Evolutionary conservation across 345 rosid genomes (phyloP).

Genomic region (Aegle marmelos): DNA sequence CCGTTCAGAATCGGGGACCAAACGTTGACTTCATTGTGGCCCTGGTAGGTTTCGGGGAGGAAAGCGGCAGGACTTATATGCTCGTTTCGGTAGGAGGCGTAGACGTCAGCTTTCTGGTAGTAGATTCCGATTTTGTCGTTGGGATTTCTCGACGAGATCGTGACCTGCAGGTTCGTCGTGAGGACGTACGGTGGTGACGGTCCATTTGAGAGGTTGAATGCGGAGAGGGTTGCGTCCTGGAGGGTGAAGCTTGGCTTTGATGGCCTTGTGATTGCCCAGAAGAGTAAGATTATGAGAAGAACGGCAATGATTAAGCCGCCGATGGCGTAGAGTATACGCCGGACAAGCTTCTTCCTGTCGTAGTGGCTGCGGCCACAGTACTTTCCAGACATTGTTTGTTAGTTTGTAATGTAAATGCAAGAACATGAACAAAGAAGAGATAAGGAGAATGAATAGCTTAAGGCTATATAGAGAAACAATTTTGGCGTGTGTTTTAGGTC

Average conservation of each 20-base stretch:
- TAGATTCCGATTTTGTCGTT: slow-evolving; percentile 57
- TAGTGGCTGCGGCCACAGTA: slow-evolving; percentile 34
- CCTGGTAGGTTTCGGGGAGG: slow-evolving; percentile 64
- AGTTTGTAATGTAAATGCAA: too few species aligned
- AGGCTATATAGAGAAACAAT: not conserved
- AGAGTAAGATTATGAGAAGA: slow-evolving; percentile 41
- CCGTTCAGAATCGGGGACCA: slow-evolving; percentile 78
- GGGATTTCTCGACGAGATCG: slow-evolving; percentile 62
- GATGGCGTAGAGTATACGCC: slow-evolving; percentile 13
- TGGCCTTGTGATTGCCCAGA: slow-evolving; percentile 60
- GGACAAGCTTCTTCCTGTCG: slow-evolving; percentile 10
- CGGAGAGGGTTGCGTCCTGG: slow-evolving; percentile 58
- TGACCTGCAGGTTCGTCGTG: slow-evolving; percentile 53
- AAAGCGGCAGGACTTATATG: slow-evolving; percentile 51
- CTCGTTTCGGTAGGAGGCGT: slow-evolving; percentile 69
- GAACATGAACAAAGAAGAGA: too few species aligned
- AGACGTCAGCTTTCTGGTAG: slow-evolving; percentile 47
- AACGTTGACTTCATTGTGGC: slow-evolving; percentile 46
- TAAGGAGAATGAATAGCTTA: too few species aligned
- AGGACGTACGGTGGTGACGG: slow-evolving; percentile 31
- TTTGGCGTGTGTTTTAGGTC: too few species aligned
- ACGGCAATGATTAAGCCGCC: slow-evolving; percentile 16
- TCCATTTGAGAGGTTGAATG: slow-evolving; percentile 42
- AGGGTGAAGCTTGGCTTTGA: slow-evolving; percentile 60
- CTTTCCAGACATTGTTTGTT: slow-evolving; percentile 30